A percentile compares a stretch with the other conserved stretches of the same genome.
phyloP scores from a whole-genome alignment of 352 stramenopile genomes.

The Pythium phragmiticola region DNA sequence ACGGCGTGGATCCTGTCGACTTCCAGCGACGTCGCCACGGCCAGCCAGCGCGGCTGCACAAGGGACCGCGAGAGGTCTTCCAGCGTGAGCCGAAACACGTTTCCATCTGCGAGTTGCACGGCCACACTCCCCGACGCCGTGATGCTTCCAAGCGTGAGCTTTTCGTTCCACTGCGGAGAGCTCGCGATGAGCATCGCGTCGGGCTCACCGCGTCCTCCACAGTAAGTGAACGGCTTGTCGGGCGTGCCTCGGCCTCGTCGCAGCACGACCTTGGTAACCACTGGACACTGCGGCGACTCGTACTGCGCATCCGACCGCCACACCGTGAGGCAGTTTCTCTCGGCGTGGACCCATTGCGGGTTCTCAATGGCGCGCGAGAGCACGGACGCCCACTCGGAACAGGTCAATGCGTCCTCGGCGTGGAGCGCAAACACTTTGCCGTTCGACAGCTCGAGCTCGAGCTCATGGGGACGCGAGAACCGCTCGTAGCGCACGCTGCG shows the following conservation, averaged over 20 bases:
- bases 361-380: slow-evolving; percentile 40
- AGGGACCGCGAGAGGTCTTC: slow-evolving; percentile 36
- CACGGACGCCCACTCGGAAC: slow-evolving; percentile 39
- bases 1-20: slow-evolving; percentile 23
- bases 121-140: slow-evolving; percentile 19
- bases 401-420: slow-evolving; percentile 32
- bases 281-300: slow-evolving; percentile 34
- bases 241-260: slow-evolving; percentile 3
- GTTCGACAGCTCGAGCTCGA: slow-evolving; percentile 36
- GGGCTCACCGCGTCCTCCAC: neutral
- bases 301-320: slow-evolving; percentile 39
- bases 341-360: slow-evolving; percentile 39
- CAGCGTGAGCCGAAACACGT: slow-evolving; percentile 33
- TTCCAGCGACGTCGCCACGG: slow-evolving; percentile 23
- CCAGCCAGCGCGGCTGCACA: slow-evolving; percentile 25
- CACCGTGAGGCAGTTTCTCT: slow-evolving; percentile 31
- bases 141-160: slow-evolving; percentile 31
- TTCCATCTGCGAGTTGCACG: slow-evolving; percentile 31
- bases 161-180: slow-evolving; percentile 33
- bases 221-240: neutral
- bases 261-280: slow-evolving; percentile 28
- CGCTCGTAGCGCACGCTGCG: slow-evolving; percentile 36
- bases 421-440: slow-evolving; percentile 35
- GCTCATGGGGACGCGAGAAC: slow-evolving; percentile 37
- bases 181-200: neutral